A percentile compares a stretch with the other conserved stretches of the same genome.
Evolutionary conservation across 441 rosid species (phyloP).

Genomic region (Hypseocharis bilobata): DNA sequence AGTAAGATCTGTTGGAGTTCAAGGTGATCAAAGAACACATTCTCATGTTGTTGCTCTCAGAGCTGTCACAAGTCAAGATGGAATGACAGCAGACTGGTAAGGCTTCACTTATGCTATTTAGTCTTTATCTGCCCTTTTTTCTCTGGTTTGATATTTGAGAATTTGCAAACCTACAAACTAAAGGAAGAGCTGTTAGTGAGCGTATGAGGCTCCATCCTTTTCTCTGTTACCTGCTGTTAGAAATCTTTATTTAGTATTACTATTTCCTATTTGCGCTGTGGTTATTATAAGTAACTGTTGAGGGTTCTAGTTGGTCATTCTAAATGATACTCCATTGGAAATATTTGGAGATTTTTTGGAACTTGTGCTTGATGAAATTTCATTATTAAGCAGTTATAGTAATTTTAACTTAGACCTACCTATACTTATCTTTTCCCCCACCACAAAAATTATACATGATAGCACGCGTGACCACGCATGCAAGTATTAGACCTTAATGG

Average conservation of each 20-base stretch:
- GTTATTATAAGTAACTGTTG: neutral
- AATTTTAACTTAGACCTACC: neutral
- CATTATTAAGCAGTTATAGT: neutral
- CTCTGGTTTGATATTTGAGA: neutral
- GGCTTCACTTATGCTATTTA: conserved; percentile 10
- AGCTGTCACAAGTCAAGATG: conserved; percentile 93
- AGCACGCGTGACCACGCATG: neutral
- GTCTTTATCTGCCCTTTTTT: neutral
- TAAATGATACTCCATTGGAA: neutral
- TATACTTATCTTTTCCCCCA: neutral
- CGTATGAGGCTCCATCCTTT: neutral
- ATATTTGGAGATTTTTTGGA: neutral
- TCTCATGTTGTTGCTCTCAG: conserved; percentile 92
- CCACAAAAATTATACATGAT: neutral
- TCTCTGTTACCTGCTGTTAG: neutral
- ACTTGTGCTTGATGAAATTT: neutral
- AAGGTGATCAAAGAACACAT: conserved; percentile 93
- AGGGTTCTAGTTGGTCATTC: neutral
- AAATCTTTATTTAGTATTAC: neutral
- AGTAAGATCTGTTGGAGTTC: conserved; percentile 82
- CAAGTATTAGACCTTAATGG: neutral
- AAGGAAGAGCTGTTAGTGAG: neutral
- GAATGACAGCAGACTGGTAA: conserved; percentile 96
- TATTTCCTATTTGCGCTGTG: neutral
- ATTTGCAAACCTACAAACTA: neutral